Evolutionary conservation across 1,139 yeast genomes (phyloP).

Genomic region (Kodamaea alishanica): DNA sequence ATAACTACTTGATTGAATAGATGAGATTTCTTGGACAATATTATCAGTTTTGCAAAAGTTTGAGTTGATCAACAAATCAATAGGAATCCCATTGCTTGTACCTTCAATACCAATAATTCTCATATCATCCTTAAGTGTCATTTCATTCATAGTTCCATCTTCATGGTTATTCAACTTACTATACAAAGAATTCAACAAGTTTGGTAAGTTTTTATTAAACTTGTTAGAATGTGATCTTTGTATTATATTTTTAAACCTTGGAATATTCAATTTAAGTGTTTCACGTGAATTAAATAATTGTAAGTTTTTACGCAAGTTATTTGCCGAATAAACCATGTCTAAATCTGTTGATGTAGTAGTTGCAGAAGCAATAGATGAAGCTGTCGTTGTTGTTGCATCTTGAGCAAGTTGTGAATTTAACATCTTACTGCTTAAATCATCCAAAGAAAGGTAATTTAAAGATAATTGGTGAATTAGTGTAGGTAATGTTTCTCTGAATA

Average conservation of each 20-base stretch:
- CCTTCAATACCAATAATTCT: slow-evolving; percentile 6
- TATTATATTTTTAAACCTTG: slow-evolving; percentile 53
- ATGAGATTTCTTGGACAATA: slow-evolving; percentile 43
- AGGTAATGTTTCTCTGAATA: slow-evolving; percentile 82
- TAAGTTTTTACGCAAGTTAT: slow-evolving; percentile 63
- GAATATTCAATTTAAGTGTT: slow-evolving; percentile 66
- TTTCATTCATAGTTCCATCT: neutral
- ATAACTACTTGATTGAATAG: slow-evolving; percentile 45
- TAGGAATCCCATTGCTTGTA: slow-evolving; percentile 35
- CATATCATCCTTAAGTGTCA: neutral
- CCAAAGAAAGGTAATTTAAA: slow-evolving; percentile 60
- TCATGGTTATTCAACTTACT: slow-evolving; percentile 19
- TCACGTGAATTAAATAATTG: slow-evolving; percentile 75
- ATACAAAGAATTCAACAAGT: slow-evolving; percentile 36
- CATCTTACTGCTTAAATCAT: slow-evolving; percentile 24
- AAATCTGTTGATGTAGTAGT: slow-evolving; percentile 1
- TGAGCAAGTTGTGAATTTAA: too few species aligned
- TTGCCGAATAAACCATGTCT: slow-evolving; percentile 21
- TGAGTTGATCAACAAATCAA: slow-evolving; percentile 28
- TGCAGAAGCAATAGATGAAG: slow-evolving; percentile 63
- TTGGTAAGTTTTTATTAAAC: slow-evolving; percentile 38
- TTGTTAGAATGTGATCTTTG: slow-evolving; percentile 51
- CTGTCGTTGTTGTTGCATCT: slow-evolving; percentile 17
- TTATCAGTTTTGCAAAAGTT: slow-evolving; percentile 33
- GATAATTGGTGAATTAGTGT: slow-evolving; percentile 74